These are phyloP conservation scores for Pseudocercospora pini-densiflorae DNA, from an alignment of 2,329 filamentous ascomycete genomes.

Conservation along the genomic window DNA sequence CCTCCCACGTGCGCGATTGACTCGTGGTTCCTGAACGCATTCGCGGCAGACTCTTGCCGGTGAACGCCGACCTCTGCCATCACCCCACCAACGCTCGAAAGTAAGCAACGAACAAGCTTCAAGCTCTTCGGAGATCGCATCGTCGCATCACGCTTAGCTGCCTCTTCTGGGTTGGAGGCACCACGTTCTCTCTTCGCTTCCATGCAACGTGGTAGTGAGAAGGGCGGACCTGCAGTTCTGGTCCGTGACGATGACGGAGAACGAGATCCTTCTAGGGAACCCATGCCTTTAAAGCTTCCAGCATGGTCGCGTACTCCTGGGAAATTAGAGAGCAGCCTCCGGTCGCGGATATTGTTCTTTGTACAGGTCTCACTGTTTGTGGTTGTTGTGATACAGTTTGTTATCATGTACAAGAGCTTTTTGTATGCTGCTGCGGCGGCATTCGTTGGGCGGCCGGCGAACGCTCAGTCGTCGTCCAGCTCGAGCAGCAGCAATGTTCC, in stretches of 20 bases:
- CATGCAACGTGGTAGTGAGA: neutral
- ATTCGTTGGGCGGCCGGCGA: slow-evolving; percentile 11
- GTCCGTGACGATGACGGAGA: neutral
- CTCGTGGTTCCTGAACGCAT: neutral
- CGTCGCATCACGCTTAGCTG: neutral
- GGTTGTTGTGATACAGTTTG: slow-evolving; percentile 33
- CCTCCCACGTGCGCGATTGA: neutral
- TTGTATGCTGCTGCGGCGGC: slow-evolving; percentile 34
- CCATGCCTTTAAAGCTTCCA: neutral
- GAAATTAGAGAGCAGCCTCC: neutral
- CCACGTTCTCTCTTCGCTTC: neutral
- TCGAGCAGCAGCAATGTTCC: slow-evolving; percentile 50
- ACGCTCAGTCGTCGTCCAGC: slow-evolving; percentile 22
- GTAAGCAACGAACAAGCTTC: neutral
- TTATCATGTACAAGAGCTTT: slow-evolving; percentile 41
- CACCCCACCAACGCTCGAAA: neutral
- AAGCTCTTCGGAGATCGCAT: neutral
- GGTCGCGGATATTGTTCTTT: neutral
- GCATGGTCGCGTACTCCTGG: neutral
- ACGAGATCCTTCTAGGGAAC: neutral
- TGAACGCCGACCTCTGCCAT: neutral
- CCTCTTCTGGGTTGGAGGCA: neutral
- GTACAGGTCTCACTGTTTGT: slow-evolving; percentile 35
- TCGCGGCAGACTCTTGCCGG: too few species aligned
- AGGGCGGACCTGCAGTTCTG: neutral